A percentile compares a stretch with the other conserved stretches of the same genome.
phyloP scores from a whole-genome alignment of 345 rosid genomes.

The Sisymbrium altissimum region DNA sequence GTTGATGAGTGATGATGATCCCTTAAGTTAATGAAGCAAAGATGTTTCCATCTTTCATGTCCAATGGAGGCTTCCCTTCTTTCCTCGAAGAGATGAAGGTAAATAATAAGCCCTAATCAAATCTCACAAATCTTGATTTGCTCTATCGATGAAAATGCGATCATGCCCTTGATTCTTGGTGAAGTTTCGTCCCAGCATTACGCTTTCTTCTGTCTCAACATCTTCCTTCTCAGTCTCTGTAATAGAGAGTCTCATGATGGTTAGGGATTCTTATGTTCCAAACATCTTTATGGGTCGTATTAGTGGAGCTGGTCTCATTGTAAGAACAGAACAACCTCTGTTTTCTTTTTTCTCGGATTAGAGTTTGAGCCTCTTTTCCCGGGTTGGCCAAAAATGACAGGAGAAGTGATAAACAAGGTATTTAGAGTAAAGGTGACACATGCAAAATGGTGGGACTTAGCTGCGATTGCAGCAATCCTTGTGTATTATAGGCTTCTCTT shows the following conservation, averaged over 20 bases:
- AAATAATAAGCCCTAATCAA: background rate
- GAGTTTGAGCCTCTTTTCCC: slow-evolving; percentile 72
- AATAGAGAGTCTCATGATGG: slow-evolving; percentile 90
- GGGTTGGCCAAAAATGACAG: slow-evolving; percentile 52
- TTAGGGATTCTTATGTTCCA: slow-evolving; percentile 72
- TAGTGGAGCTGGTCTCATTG: slow-evolving; percentile 70
- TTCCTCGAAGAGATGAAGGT: slow-evolving; percentile 87
- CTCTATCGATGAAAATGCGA: background rate
- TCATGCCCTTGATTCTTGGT: slow-evolving; percentile 40
- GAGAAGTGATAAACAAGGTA: slow-evolving; percentile 47
- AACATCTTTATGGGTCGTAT: slow-evolving; percentile 70
- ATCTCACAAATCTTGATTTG: background rate
- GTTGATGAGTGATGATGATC: background rate
- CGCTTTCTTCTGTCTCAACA: slow-evolving; percentile 62
- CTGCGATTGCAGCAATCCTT: slow-evolving; percentile 53
- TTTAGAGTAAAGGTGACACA: slow-evolving; percentile 50
- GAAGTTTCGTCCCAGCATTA: slow-evolving; percentile 55
- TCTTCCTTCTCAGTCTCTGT: slow-evolving; percentile 60
- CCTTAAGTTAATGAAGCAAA: background rate
- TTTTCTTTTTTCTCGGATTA: slow-evolving; percentile 51
- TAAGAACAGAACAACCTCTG: slow-evolving; percentile 36
- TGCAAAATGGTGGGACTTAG: slow-evolving; percentile 94
- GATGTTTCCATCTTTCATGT: slow-evolving; percentile 50
- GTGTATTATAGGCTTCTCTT: slow-evolving; percentile 66
- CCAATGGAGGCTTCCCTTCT: slow-evolving; percentile 88